Conservation (phyloP, 345 rosid species). For the Citrus maxima region DNA sequence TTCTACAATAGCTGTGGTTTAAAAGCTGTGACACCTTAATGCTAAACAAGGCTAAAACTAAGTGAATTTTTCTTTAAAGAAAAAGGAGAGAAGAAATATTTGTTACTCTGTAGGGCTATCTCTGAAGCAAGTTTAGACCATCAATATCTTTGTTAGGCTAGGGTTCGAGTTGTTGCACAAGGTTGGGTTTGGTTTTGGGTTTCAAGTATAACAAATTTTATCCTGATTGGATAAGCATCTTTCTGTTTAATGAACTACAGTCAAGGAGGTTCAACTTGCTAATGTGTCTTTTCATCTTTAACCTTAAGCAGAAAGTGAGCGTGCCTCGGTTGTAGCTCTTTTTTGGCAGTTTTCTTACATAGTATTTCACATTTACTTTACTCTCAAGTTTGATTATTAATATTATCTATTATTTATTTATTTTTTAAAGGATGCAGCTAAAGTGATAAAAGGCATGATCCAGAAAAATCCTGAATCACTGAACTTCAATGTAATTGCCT, state of each 20-base stretch:
- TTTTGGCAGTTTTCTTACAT: background rate
- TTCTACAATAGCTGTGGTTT: too few species aligned
- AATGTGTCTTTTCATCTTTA: background rate
- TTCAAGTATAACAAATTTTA: background rate
- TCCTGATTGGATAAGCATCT: background rate
- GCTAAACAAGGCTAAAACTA: background rate
- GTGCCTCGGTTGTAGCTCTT: background rate
- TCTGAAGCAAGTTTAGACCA: background rate
- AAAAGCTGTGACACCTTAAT: too few species aligned
- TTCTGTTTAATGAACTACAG: background rate
- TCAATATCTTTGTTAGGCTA: background rate
- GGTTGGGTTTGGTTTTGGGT: background rate
- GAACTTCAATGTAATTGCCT: slow-evolving; percentile 81
- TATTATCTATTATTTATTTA: background rate
- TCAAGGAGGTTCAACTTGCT: background rate
- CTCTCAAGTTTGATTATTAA: background rate
- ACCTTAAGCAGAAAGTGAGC: background rate
- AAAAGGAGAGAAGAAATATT: background rate
- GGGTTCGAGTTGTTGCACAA: background rate
- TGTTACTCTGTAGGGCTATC: background rate
- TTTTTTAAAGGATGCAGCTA: slow-evolving; percentile 63
- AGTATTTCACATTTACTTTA: background rate
- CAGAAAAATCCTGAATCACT: slow-evolving; percentile 71
- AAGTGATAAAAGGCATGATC: slow-evolving; percentile 67
- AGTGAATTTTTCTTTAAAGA: background rate